A percentile compares a stretch with the other conserved stretches of the same genome.
phyloP scores from a whole-genome alignment of 2,329 filamentous ascomycete species.

The Pezicula neosporulosa region DNA sequence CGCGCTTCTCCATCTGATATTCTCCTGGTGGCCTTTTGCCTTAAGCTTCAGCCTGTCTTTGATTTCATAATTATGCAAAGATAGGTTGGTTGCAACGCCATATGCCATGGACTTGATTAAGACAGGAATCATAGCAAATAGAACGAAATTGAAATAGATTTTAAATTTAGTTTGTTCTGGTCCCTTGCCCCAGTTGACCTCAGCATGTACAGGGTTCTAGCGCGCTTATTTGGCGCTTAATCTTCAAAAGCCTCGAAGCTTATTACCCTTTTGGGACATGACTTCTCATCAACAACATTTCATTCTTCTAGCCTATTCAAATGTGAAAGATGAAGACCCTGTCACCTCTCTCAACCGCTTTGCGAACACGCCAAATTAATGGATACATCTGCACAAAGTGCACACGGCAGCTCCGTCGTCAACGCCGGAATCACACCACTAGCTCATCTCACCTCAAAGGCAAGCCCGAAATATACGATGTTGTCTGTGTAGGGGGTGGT shows the following conservation, averaged over 20 bases:
- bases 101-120: no score
- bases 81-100: no score
- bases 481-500: constrained; percentile 31
- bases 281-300: not conserved
- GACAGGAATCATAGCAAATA: no score
- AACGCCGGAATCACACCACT: constrained; percentile 19
- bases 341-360: constrained; percentile 4
- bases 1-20: constrained; percentile 10
- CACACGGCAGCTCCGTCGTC: constrained; percentile 18
- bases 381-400: constrained; percentile 22
- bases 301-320: not conserved
- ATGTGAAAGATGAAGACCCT: not conserved
- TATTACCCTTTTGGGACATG: not conserved
- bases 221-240: not conserved
- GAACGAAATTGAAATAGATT: no score
- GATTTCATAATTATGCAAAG: no score
- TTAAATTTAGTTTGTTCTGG: not conserved
- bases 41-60: no score
- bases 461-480: constrained; percentile 27
- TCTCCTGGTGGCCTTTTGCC: no score
- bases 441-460: not conserved
- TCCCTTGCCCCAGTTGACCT: not conserved
- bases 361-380: constrained; percentile 11
- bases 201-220: not conserved
- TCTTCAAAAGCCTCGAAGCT: not conserved